Conservation (phyloP, 306 rosid species). For the Quercus engelmannii region DNA sequence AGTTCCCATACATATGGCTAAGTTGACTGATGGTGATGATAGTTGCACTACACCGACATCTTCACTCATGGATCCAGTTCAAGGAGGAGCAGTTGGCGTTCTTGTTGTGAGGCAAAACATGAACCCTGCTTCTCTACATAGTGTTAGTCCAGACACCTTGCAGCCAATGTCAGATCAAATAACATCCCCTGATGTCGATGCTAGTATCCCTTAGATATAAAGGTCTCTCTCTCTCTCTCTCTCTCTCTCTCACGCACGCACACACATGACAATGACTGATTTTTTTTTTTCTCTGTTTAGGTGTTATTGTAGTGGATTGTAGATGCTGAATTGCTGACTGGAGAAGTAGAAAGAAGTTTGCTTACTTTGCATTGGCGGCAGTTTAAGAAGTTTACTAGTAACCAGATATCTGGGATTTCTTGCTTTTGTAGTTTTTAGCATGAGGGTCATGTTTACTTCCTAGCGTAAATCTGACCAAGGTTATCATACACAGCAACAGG, state of each 20-base stretch:
- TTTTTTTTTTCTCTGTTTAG: not conserved
- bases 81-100: not conserved
- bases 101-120: not conserved
- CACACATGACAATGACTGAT: not conserved
- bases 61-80: slow-evolving; percentile 12
- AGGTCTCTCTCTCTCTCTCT: not conserved
- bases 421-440: not conserved
- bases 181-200: slow-evolving; percentile 8
- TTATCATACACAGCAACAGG: too few relatives aligned
- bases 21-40: slow-evolving; percentile 7
- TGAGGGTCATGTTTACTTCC: not conserved
- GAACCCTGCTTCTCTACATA: not conserved
- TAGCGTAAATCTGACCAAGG: not conserved
- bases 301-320: not conserved
- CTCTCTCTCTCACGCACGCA: rapidly evolving
- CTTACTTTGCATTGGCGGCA: not conserved
- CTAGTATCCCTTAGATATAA: not conserved
- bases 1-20: slow-evolving; percentile 10
- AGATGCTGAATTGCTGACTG: not conserved
- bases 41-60: slow-evolving; percentile 23
- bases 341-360: not conserved
- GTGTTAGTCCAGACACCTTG: not conserved
- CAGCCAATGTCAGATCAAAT: not conserved
- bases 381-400: not conserved
- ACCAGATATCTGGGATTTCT: not conserved